A percentile compares a stretch with the other conserved stretches of the same genome.
Conservation (phyloP, 2,329 filamentous ascomycete genomes). For the Amauroascus niger region DNA sequence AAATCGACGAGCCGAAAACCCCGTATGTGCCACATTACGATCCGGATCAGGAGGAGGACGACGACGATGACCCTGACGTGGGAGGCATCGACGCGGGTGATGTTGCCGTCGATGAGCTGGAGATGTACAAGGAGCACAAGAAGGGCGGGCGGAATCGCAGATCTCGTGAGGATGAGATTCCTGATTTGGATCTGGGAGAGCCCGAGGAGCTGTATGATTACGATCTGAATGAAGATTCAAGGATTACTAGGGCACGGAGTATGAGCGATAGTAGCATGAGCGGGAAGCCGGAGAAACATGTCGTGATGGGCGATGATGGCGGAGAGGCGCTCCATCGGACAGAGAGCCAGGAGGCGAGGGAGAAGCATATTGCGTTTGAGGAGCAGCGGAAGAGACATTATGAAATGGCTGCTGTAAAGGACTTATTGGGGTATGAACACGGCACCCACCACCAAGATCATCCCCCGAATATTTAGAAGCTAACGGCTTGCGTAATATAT, state of each 20-base stretch:
- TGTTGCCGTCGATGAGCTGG: slow-evolving; percentile 58
- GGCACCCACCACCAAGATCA: no score
- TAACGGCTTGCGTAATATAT: not conserved
- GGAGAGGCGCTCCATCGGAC: slow-evolving; percentile 35
- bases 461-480: not conserved
- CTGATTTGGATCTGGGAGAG: slow-evolving; percentile 82
- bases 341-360: slow-evolving; percentile 61
- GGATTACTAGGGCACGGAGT: slow-evolving; percentile 37
- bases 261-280: slow-evolving; percentile 30
- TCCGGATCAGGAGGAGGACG: slow-evolving; percentile 74
- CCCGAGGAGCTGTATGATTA: slow-evolving; percentile 57
- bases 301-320: slow-evolving; percentile 58
- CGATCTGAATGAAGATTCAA: slow-evolving; percentile 31
- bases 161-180: slow-evolving; percentile 65
- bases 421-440: slow-evolving; percentile 69
- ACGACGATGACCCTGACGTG: slow-evolving; percentile 38
- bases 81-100: slow-evolving; percentile 56
- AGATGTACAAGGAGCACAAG: slow-evolving; percentile 37
- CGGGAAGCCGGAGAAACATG: slow-evolving; percentile 56
- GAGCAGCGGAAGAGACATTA: slow-evolving; percentile 91
- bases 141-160: slow-evolving; percentile 25
- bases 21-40: slow-evolving; percentile 91
- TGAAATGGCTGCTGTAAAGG: slow-evolving; percentile 93
- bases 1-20: slow-evolving; percentile 97
- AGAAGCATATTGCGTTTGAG: slow-evolving; percentile 90